A percentile compares a stretch with the other conserved stretches of the same genome.
phyloP scores from a whole-genome alignment of 2,329 filamentous ascomycete species.

The Phoma sp. region DNA sequence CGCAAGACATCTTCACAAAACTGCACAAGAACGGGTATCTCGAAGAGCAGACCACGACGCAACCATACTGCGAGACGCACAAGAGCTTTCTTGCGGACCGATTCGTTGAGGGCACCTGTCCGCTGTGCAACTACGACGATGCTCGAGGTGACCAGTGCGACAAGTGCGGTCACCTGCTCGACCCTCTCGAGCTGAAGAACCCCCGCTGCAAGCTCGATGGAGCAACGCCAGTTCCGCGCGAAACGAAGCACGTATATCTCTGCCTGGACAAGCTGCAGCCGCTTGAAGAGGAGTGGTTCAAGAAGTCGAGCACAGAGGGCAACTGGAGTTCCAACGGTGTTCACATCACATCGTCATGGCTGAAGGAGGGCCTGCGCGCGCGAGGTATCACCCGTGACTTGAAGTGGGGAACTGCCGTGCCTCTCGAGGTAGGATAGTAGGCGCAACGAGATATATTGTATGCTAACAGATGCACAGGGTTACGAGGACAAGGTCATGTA shows the following conservation, averaged over 20 bases:
- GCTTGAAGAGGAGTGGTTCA: slow-evolving; percentile 78
- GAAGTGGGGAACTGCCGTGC: slow-evolving; percentile 79
- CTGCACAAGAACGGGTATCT: slow-evolving; percentile 89
- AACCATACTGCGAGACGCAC: slow-evolving; percentile 85
- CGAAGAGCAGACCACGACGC: slow-evolving; percentile 83
- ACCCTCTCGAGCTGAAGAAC: slow-evolving; percentile 56
- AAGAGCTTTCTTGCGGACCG: slow-evolving; percentile 57
- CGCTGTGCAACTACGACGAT: slow-evolving; percentile 66
- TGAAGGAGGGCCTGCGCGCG: slow-evolving; percentile 81
- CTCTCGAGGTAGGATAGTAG: slow-evolving; percentile 48
- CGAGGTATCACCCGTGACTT: slow-evolving; percentile 91
- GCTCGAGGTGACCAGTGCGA: slow-evolving; percentile 62
- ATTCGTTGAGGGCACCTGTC: slow-evolving; percentile 81
- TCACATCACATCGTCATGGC: slow-evolving; percentile 79
- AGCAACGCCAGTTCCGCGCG: slow-evolving; percentile 75
- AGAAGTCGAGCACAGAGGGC: slow-evolving; percentile 74
- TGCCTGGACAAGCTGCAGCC: slow-evolving; percentile 82
- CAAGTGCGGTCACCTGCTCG: slow-evolving; percentile 56
- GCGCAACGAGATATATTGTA: not conserved
- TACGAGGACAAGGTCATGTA: slow-evolving; percentile 85
- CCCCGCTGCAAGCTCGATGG: slow-evolving; percentile 92
- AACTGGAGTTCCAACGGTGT: slow-evolving; percentile 77
- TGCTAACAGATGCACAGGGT: slow-evolving; percentile 43
- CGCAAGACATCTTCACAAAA: slow-evolving; percentile 86
- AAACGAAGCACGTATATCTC: slow-evolving; percentile 93